phyloP scores from a whole-genome alignment of 1,284 basidiomycete genomes.

The Irpex rosettiformis region DNA sequence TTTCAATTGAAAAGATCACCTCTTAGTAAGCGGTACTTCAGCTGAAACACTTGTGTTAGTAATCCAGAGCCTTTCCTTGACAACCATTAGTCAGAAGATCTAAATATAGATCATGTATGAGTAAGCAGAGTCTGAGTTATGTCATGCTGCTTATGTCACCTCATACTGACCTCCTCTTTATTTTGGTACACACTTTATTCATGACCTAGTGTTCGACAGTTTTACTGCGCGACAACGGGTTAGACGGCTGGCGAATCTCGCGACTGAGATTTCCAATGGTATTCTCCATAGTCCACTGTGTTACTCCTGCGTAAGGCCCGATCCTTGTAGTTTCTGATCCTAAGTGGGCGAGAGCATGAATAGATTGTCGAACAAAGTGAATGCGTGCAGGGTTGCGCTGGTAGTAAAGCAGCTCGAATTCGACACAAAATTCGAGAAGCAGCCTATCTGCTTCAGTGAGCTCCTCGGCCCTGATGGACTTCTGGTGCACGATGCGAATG shows the following conservation, averaged over 20 bases:
- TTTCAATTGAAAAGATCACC: too few species aligned
- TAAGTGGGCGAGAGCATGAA: conserved; percentile 22
- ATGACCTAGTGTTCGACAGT: too few species aligned
- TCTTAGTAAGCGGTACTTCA: too few species aligned
- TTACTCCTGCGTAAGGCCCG: conserved; percentile 17
- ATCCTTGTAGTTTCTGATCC: conserved; percentile 14
- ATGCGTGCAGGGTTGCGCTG: conserved; percentile 18
- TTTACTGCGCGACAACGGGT: too few species aligned
- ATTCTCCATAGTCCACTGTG: conserved; percentile 25
- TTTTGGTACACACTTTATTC: too few species aligned
- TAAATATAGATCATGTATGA: too few species aligned
- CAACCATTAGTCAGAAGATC: too few species aligned
- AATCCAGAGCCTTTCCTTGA: too few species aligned
- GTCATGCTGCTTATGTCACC: too few species aligned
- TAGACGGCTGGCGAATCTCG: conserved; percentile 22
- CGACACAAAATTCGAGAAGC: conserved; percentile 17
- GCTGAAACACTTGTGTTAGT: too few species aligned
- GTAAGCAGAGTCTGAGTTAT: too few species aligned
- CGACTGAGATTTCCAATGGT: conserved; percentile 23
- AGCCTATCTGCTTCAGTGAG: conserved; percentile 5
- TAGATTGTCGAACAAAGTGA: conserved; percentile 23
- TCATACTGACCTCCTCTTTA: too few species aligned
- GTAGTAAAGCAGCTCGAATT: conserved; percentile 24
- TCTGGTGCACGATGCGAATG: conserved; percentile 24
- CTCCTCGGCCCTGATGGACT: conserved; percentile 3